Percentiles rank a stretch among this genome's conserved stretches.
These are phyloP conservation scores for Nakazawaea anatomiae DNA, from an alignment of 805 yeast genomes.

Conservation along the genomic window DNA sequence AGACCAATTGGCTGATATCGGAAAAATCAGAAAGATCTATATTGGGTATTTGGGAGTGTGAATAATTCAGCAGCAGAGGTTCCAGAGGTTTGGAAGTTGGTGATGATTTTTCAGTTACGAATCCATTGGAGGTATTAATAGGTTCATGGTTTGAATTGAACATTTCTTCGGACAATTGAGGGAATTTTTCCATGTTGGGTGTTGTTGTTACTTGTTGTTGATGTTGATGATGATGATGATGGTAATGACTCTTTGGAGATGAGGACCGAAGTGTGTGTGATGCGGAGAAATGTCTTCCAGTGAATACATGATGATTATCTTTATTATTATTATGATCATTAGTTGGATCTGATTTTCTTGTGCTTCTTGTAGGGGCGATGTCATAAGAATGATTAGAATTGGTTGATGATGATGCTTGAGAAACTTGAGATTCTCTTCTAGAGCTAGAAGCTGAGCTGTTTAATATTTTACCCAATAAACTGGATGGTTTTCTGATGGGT, in stretches of 20 bases:
- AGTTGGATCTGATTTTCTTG: constrained; percentile 6
- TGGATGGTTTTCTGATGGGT: constrained; percentile 25
- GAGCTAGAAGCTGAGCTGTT: not conserved
- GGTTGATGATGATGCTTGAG: not conserved
- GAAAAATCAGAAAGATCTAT: constrained; percentile 7
- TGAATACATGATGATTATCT: constrained; percentile 5
- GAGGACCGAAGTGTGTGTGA: not conserved
- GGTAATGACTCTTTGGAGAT: not conserved
- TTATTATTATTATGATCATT: not conserved
- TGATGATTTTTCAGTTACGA: constrained; percentile 4
- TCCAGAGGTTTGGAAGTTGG: constrained; percentile 8
- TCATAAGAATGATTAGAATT: not conserved
- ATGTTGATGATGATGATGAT: not conserved
- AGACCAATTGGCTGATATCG: constrained; percentile 9
- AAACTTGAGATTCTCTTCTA: constrained; percentile 5
- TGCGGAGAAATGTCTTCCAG: constrained; percentile 7
- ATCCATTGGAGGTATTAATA: not conserved
- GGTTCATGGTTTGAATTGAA: not conserved
- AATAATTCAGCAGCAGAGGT: no score
- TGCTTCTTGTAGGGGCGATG: not conserved
- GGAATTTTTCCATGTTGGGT: not conserved
- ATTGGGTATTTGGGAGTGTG: not conserved
- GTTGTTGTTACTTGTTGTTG: not conserved
- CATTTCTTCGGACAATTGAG: constrained; percentile 6
- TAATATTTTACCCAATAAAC: constrained; percentile 20